phyloP scores from a whole-genome alignment of 108 stramenopile species.

The Pseudonitzschia multiseries region DNA sequence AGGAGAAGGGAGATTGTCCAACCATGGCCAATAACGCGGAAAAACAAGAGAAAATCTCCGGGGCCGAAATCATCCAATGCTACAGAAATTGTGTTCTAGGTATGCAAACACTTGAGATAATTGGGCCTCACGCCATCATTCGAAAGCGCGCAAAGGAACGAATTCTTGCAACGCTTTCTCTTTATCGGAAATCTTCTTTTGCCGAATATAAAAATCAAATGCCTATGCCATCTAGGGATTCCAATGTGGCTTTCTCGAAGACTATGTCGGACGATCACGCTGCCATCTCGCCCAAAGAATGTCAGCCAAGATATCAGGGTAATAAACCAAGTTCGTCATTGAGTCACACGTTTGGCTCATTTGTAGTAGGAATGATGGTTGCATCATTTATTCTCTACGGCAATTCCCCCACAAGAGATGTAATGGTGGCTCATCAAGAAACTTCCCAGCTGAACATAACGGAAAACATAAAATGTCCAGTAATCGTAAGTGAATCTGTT shows the following conservation, averaged over 20 bases:
- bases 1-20: neutral
- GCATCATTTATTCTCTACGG: neutral
- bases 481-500: neutral
- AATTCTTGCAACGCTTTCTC: constrained; percentile 35
- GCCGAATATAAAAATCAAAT: neutral
- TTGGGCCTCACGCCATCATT: constrained; percentile 7
- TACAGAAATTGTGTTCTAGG: constrained; percentile 63
- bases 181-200: constrained; percentile 22
- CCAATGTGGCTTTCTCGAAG: constrained; percentile 2
- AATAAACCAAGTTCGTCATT: neutral
- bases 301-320: neutral
- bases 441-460: neutral
- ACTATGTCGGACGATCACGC: neutral
- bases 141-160: constrained; percentile 41
- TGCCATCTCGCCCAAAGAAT: neutral
- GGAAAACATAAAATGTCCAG: neutral
- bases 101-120: constrained; percentile 62
- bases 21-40: constrained; percentile 6
- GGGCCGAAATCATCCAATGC: constrained; percentile 63
- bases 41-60: constrained; percentile 40
- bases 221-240: neutral
- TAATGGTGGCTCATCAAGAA: neutral
- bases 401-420: neutral
- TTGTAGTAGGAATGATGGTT: neutral
- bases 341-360: neutral